Base-by-base conservation (phyloP, 2,329 filamentous ascomycete genomes). In the Neofusicoccum cordaticola region DNA sequence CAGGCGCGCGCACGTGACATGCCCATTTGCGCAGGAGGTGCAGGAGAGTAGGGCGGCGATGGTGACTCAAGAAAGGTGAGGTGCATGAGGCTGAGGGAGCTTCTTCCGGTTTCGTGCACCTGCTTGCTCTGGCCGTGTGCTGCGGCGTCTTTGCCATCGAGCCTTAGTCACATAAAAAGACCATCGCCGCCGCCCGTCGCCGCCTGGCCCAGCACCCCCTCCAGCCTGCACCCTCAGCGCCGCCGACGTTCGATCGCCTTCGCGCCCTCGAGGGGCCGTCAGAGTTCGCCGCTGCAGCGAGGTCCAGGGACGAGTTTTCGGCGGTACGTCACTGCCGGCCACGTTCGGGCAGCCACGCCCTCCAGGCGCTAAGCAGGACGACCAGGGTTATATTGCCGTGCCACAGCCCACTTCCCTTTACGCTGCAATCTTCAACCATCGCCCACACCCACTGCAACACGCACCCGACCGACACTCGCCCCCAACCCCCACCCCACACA, bases 401-500 rank as follows among this genome's bases (percentile, higher is more conserved):
- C 62, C 62, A 64, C 62, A 64, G 62, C 63, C 53, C 63, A 65
- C 57, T 61, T 60, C 63, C 63, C 57, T 61, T 62, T 52, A 65
- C 63, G 63, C 51, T 62, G 58, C 57, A 62, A 47, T 57, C 64
- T 63, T 52, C 58, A 66, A 58, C 64, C 63, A 57, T 47, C 42
- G 48, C 45, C 37, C 66, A 42, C 47, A 15, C 44, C 35, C 47
- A 56, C 42, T 66, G 61, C 66, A 53, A 45, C 63, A 31, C 35
- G 42, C 63, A 52, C 44, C 62, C 41, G 53, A 48, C 22, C 45
- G 39, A 52, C 56, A 19, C 44, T 44, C 37, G n/a, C 39, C 41
- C 8, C 35, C 52, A 15, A 34, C 2, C 44, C 67, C 67, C 66
- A 67, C 67, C 68, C 1, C 62, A 70, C 69, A 71, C 69, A 31